These are phyloP conservation scores for Cytidiella melzeri DNA, from an alignment of 768 basidiomycete genomes.

Conservation along the genomic window DNA sequence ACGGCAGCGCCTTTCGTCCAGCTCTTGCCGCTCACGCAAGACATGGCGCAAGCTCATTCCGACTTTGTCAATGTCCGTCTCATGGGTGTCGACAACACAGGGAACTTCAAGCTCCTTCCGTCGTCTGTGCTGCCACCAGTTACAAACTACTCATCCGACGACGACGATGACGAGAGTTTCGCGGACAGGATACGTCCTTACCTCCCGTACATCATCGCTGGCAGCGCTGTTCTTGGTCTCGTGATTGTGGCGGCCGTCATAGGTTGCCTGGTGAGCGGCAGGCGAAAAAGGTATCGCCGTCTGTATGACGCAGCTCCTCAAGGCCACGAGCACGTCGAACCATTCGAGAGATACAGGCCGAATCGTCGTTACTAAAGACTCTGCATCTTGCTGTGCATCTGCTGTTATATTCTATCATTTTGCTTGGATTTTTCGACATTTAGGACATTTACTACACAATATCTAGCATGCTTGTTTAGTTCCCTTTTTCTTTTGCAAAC, in stretches of 20 bases:
- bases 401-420: neutral
- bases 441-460: neutral
- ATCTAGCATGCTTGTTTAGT: neutral
- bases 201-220: slow-evolving; percentile 26
- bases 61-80: slow-evolving; percentile 29
- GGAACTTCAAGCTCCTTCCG: slow-evolving; percentile 20
- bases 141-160: slow-evolving; percentile 3
- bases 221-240: slow-evolving; percentile 18
- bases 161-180: slow-evolving; percentile 12
- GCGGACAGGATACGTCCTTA: slow-evolving; percentile 20
- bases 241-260: slow-evolving; percentile 15
- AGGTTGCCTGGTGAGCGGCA: slow-evolving; percentile 14
- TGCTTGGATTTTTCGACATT: neutral
- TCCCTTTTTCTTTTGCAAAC: no score
- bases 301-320: slow-evolving; percentile 24
- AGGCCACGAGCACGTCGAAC: slow-evolving; percentile 16
- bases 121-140: slow-evolving; percentile 17
- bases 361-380: slow-evolving; percentile 13
- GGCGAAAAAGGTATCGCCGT: slow-evolving; percentile 17
- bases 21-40: slow-evolving; percentile 23
- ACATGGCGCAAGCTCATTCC: slow-evolving; percentile 23
- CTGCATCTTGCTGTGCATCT: neutral
- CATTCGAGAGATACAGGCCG: slow-evolving; percentile 20
- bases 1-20: slow-evolving; percentile 29
- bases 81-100: slow-evolving; percentile 26